phyloP scores from a whole-genome alignment of 2,329 filamentous ascomycete species.

The Aciculosporium take region DNA sequence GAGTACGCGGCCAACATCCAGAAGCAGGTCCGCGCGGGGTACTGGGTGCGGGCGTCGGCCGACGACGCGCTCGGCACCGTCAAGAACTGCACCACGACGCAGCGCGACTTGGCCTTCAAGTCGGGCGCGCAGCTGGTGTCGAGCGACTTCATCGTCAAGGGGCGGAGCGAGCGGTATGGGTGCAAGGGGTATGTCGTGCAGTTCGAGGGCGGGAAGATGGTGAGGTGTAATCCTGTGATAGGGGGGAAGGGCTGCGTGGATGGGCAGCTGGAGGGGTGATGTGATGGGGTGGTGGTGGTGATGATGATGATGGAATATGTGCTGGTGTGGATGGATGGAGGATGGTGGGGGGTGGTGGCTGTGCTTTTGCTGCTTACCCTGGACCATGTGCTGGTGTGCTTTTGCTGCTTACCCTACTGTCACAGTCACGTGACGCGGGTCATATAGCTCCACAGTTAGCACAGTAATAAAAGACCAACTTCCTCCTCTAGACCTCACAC shows the following conservation, averaged over 20 bases:
- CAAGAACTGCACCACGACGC: slow-evolving; percentile 20
- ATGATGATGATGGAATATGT: too few species aligned
- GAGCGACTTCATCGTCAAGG: slow-evolving; percentile 32
- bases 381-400: too few species aligned
- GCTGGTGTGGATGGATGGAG: too few species aligned
- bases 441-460: too few species aligned
- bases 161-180: slow-evolving; percentile 28
- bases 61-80: slow-evolving; percentile 32
- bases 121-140: slow-evolving; percentile 36
- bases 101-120: slow-evolving; percentile 18
- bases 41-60: slow-evolving; percentile 33
- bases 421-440: too few species aligned
- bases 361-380: too few species aligned
- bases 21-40: slow-evolving; percentile 28
- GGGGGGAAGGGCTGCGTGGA: slow-evolving; percentile 9
- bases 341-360: too few species aligned
- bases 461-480: too few species aligned
- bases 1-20: slow-evolving; percentile 25
- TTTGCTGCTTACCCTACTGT: too few species aligned
- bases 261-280: slow-evolving; percentile 5
- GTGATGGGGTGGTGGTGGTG: too few species aligned
- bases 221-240: slow-evolving; percentile 20
- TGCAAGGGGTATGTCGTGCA: slow-evolving; percentile 27
- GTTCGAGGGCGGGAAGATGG: slow-evolving; percentile 12
- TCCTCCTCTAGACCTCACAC: too few species aligned